Evolutionary conservation across 495 filamentous ascomycete genomes (phyloP), one percentile per base, ranked within the genome.

Genomic region (Bryoglossum gracile): DNA sequence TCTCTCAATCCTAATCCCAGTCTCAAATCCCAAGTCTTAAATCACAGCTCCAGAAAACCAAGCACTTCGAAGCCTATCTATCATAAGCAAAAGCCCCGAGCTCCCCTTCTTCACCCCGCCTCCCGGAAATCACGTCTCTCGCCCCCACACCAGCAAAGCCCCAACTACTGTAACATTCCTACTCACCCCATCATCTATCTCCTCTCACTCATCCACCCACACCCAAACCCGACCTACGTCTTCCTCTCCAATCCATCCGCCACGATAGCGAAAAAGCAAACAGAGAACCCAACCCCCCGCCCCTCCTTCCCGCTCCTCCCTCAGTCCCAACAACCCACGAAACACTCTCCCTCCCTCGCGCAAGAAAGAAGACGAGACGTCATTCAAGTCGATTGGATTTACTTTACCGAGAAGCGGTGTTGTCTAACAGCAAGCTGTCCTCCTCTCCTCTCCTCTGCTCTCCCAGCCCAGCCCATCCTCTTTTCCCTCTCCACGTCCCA

Each of bases 161-260:
- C 45, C 45, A 48, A 24, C n/a, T n/a, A n/a, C n/a, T n/a, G 38
- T 40, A 24, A 37, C 45, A 11, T 48, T 26, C 13, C 26, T 46
- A 22, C 43, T n/a, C n/a, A n/a, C n/a, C n/a, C n/a, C n/a, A n/a
- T n/a, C n/a, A n/a, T n/a, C n/a, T n/a, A n/a, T n/a, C n/a, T n/a
- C n/a, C n/a, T n/a, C n/a, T n/a, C n/a, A n/a, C n/a, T n/a, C n/a
- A n/a, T n/a, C n/a, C n/a, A n/a, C n/a, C n/a, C n/a, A 10, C 42
- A 24, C 21, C 14, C 22, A 44, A n/a, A 13, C 23, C 3, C 30
- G 11, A n/a, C 5, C 26, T 6, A 13, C 26, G 13, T 30, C 26
- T 6, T 30, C 26, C 26, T 30, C 26, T 30, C 26, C 26, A 30
- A 30, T 5, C n/a, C 26, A 30, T 13, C 5, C 26, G 26, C 5